Percentiles rank a stretch among this genome's conserved stretches.
Evolutionary conservation across 345 rosid species (phyloP).

Genomic region (Excoecaria cochinchinensis): DNA sequence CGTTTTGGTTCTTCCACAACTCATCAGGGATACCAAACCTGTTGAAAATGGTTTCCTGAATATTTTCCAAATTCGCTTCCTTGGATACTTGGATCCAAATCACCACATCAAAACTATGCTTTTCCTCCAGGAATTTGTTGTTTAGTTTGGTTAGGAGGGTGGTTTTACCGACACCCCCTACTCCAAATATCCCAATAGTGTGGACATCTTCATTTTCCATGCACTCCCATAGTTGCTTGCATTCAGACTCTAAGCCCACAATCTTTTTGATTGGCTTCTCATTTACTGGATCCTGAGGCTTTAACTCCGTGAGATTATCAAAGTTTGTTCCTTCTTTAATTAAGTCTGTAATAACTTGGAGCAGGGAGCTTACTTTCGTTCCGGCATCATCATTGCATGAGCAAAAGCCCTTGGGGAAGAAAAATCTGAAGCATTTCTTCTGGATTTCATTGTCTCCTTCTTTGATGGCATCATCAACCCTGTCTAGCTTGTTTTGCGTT

Average conservation of each 20-base stretch:
- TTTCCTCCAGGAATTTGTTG: background rate
- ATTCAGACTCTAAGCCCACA: background rate
- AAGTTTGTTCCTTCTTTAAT: no score
- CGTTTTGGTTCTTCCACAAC: background rate
- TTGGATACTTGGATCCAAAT: background rate
- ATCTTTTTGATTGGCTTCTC: background rate
- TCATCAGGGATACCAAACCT: background rate
- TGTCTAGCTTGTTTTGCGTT: no score
- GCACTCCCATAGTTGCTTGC: background rate
- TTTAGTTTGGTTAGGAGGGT: background rate
- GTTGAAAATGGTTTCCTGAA: background rate
- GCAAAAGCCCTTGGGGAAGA: no score
- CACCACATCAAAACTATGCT: background rate
- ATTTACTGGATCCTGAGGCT: background rate
- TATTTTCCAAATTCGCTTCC: background rate
- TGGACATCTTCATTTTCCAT: background rate
- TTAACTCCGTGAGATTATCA: no score
- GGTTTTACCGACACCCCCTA: background rate
- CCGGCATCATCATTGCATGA: no score
- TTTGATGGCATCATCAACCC: no score
- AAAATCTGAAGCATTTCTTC: no score
- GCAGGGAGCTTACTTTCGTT: no score
- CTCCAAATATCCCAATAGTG: background rate
- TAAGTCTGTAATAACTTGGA: no score
- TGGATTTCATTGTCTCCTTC: no score